These are phyloP conservation scores for Cercophora newfieldiana DNA, from an alignment of 495 filamentous ascomycete species.

Conservation along the genomic window DNA sequence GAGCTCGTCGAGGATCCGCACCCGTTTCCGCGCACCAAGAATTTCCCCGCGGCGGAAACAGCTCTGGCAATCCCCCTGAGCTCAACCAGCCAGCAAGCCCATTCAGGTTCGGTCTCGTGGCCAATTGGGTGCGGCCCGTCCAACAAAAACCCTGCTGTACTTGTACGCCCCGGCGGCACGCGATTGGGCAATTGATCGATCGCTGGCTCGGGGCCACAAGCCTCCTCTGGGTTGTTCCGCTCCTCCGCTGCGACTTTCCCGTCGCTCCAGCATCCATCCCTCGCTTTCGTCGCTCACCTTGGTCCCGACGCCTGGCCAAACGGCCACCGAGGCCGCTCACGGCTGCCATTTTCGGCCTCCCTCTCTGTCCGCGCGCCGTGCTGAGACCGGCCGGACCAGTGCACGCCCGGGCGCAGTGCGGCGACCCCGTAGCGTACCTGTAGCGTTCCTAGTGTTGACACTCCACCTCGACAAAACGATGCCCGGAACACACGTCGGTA, in stretches of 20 bases:
- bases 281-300: neutral
- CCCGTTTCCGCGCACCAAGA: neutral
- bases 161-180: neutral
- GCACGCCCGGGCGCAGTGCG: neutral
- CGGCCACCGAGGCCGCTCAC: conserved; percentile 5
- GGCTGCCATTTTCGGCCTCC: neutral
- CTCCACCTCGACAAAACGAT: neutral
- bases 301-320: neutral
- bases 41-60: neutral
- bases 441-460: neutral
- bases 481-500: conserved; percentile 2
- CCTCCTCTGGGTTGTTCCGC: neutral
- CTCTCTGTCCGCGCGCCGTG: neutral
- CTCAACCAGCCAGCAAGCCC: neutral
- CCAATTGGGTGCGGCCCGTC: neutral
- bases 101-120: neutral
- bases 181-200: conserved; percentile 16
- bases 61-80: too few species aligned
- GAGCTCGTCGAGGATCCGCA: neutral
- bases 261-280: neutral
- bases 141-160: neutral
- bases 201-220: conserved; percentile 1
- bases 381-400: neutral
- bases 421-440: too few species aligned
- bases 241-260: neutral